Conservation (phyloP, 1,284 basidiomycete genomes). For the Fomitopsis schrenkii region DNA sequence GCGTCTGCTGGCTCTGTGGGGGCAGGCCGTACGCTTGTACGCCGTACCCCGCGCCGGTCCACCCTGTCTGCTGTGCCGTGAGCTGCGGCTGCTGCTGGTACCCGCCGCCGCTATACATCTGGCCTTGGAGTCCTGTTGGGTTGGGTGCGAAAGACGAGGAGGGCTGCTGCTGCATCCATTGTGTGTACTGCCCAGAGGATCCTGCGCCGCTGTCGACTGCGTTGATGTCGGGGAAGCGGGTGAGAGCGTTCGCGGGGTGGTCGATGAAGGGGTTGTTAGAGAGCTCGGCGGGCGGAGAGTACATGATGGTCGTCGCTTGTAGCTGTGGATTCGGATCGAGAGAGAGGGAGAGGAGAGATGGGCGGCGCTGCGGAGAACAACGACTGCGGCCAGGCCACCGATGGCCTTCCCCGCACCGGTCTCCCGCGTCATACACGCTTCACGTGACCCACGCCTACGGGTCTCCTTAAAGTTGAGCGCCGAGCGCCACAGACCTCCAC, state of each 20-base stretch:
- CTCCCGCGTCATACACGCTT: too few species aligned
- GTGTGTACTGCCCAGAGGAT: slow-evolving; percentile 22
- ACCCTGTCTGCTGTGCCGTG: slow-evolving; percentile 17
- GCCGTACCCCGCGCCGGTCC: slow-evolving; percentile 18
- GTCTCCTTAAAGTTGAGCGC: too few species aligned
- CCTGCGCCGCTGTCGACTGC: slow-evolving; percentile 14
- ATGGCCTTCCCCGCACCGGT: too few species aligned
- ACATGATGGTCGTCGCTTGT: slow-evolving; percentile 15
- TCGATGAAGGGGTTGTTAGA: slow-evolving; percentile 39
- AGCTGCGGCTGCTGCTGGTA: slow-evolving; percentile 15
- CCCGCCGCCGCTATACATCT: slow-evolving; percentile 12
- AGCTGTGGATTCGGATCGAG: too few species aligned
- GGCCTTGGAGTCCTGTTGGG: slow-evolving; percentile 14
- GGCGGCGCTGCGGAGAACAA: not conserved
- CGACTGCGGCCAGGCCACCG: too few species aligned
- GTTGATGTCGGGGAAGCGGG: slow-evolving; percentile 32
- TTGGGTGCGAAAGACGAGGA: slow-evolving; percentile 12
- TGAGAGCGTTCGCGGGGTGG: slow-evolving; percentile 28
- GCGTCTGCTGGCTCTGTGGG: slow-evolving; percentile 16
- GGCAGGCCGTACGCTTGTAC: slow-evolving; percentile 17
- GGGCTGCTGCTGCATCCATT: slow-evolving; percentile 23
- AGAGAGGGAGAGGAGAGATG: not conserved
- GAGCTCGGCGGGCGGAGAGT: slow-evolving; percentile 29
- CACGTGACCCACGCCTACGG: too few species aligned
- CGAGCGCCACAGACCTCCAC: too few species aligned